Evolutionary conservation across 495 filamentous ascomycete species (phyloP).

Genomic region (Aspergillus homomorphus): DNA sequence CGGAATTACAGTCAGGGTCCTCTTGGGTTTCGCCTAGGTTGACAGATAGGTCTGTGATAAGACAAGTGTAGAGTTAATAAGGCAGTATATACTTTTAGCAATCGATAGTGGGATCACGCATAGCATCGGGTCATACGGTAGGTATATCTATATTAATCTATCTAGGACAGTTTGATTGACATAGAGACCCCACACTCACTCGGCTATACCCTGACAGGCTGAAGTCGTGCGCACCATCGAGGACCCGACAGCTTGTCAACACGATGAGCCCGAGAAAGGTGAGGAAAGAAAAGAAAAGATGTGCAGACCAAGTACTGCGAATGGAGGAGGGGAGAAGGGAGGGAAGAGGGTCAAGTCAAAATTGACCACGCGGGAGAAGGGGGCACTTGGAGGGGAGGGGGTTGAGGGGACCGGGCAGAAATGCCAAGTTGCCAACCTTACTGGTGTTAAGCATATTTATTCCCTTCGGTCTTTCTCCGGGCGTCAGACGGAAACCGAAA

Average conservation of each 20-base stretch:
- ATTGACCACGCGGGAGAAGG: background rate
- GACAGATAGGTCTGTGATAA: background rate
- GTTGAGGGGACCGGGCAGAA: background rate
- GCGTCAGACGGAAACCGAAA: constrained; percentile 10
- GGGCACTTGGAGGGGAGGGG: background rate
- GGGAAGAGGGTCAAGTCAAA: background rate
- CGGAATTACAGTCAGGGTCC: background rate
- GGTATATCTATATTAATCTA: background rate
- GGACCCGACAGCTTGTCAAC: background rate
- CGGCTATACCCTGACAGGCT: background rate
- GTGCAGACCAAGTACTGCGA: background rate
- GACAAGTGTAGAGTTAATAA: background rate
- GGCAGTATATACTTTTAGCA: too few relatives aligned
- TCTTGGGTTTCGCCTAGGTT: background rate
- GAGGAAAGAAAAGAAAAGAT: too few relatives aligned
- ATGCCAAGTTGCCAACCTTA: constrained; percentile 41
- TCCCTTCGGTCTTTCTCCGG: constrained; percentile 23
- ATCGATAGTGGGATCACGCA: too few relatives aligned
- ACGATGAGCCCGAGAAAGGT: background rate
- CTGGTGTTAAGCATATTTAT: constrained; percentile 49
- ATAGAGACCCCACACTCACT: background rate
- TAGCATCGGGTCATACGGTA: background rate
- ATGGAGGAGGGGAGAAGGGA: background rate
- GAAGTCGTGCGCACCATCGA: background rate
- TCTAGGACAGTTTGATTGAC: background rate